Percentiles rank a stretch among this genome's conserved stretches.
Evolutionary conservation across 768 basidiomycete genomes (phyloP).

Genomic region (Tulasnella sp.): DNA sequence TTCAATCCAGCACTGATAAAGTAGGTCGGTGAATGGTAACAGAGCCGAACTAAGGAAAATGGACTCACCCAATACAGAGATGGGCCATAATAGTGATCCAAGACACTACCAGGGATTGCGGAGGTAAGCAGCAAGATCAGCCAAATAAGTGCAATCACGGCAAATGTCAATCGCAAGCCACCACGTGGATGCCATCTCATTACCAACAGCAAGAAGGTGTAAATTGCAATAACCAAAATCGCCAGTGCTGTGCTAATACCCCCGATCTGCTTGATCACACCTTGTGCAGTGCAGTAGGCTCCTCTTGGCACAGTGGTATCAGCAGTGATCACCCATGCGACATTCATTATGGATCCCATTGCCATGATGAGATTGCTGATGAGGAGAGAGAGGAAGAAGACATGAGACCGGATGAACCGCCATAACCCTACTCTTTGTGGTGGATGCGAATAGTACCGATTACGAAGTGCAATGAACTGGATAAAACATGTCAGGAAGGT

Average conservation of each 20-base stretch:
- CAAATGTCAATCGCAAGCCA: constrained; percentile 26
- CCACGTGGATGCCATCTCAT: constrained; percentile 25
- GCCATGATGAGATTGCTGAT: background rate
- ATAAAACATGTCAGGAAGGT: background rate
- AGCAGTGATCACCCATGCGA: constrained; percentile 4
- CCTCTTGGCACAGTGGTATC: background rate
- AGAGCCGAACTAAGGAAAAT: background rate
- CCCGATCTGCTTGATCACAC: constrained; percentile 30
- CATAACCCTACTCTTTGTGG: background rate
- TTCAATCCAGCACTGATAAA: background rate
- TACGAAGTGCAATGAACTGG: background rate
- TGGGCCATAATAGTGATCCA: no score
- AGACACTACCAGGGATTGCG: no score
- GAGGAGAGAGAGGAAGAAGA: constrained; percentile 3
- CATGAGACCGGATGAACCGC: no score
- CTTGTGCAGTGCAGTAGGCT: constrained; percentile 20
- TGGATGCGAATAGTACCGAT: no score
- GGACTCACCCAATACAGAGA: constrained; percentile 24
- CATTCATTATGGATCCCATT: constrained; percentile 5
- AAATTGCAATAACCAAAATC: no score
- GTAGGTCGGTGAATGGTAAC: background rate
- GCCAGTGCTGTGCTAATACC: constrained; percentile 34
- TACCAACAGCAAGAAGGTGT: constrained; percentile 32
- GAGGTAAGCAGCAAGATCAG: constrained; percentile 19
- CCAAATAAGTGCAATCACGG: constrained; percentile 32